phyloP scores from a whole-genome alignment of 345 rosid species.

The sweet orange (Citrus sinensis) region DNA sequence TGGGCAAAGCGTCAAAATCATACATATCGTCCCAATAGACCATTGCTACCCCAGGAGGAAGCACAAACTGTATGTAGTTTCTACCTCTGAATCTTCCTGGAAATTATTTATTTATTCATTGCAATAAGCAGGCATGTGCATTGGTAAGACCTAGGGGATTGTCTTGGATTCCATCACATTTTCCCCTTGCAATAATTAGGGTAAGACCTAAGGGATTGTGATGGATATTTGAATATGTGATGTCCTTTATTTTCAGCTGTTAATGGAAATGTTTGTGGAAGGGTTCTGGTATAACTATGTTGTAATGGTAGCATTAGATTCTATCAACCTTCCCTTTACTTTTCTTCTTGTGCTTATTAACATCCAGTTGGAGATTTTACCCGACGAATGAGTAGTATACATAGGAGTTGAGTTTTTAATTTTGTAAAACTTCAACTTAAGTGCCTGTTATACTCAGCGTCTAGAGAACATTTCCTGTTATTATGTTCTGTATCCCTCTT shows the following conservation, averaged over 20 bases:
- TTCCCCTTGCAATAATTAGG: neutral
- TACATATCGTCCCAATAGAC: slow-evolving; percentile 94
- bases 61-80: slow-evolving; percentile 56
- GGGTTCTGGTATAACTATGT: neutral
- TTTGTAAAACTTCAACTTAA: neutral
- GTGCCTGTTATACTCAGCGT: neutral
- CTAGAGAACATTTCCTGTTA: neutral
- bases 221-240: neutral
- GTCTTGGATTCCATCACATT: neutral
- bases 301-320: neutral
- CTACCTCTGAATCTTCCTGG: neutral
- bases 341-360: neutral
- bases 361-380: neutral
- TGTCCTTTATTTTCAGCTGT: neutral
- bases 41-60: slow-evolving; percentile 81
- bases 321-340: neutral
- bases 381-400: neutral
- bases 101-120: neutral
- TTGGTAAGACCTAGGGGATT: too few relatives aligned
- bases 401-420: neutral
- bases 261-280: neutral
- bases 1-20: slow-evolving; percentile 99
- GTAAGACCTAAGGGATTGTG: neutral
- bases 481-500: neutral
- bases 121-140: neutral